phyloP scores from a whole-genome alignment of 805 yeast genomes.

The Lipomyces starkeyi region DNA sequence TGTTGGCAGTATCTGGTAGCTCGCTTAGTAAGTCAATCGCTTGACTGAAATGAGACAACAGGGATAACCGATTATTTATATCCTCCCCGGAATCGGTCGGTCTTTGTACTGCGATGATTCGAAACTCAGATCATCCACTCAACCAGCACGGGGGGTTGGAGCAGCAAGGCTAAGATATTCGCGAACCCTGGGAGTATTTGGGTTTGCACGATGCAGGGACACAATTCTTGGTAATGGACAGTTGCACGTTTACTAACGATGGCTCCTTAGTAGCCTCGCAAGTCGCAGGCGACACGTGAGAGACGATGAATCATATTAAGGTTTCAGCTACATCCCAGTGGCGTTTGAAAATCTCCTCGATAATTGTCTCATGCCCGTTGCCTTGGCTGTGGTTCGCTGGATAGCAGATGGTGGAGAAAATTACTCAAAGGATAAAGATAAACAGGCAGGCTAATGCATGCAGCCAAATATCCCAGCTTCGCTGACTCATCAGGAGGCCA shows the following conservation, averaged over 20 bases:
- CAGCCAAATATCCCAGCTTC: no score
- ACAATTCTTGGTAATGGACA: background rate
- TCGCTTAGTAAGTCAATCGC: background rate
- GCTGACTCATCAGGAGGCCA: no score
- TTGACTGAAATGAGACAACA: background rate
- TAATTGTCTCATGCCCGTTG: no score
- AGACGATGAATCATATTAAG: no score
- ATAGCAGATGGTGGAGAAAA: no score
- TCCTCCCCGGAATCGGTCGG: background rate
- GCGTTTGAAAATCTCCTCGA: no score
- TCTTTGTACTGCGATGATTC: background rate
- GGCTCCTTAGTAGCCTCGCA: background rate
- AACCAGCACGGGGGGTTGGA: background rate
- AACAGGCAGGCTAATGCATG: no score
- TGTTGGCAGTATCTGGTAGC: background rate
- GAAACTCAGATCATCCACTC: background rate
- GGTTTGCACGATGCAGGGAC: conserved; percentile 2
- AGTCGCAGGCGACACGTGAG: no score
- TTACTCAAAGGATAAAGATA: no score
- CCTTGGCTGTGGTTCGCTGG: no score
- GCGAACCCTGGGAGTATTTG: background rate
- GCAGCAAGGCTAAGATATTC: background rate
- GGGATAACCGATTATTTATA: background rate
- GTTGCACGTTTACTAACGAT: background rate
- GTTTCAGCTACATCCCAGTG: no score